A percentile compares a stretch with the other conserved stretches of the same genome.
phyloP scores from a whole-genome alignment of 179 eudicot genomes.

The Amaranthus tricolor region DNA sequence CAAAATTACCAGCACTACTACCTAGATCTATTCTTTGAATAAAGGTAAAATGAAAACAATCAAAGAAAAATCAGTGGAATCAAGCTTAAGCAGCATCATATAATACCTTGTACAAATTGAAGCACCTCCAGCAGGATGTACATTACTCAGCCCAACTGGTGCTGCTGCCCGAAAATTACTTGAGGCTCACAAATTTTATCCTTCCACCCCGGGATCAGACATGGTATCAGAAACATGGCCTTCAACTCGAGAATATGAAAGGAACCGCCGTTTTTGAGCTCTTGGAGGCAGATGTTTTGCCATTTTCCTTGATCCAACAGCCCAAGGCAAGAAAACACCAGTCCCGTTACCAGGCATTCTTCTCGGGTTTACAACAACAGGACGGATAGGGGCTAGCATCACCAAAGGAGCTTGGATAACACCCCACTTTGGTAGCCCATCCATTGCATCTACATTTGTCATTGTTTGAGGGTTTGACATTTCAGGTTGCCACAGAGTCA shows the following conservation, averaged over 20 bases:
- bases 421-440: slow-evolving; percentile 68
- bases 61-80: slow-evolving; percentile 16
- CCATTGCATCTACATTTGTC: slow-evolving; percentile 56
- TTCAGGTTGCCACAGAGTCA: slow-evolving; percentile 77
- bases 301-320: slow-evolving; percentile 54
- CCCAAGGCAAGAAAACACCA: slow-evolving; percentile 92
- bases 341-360: slow-evolving; percentile 62
- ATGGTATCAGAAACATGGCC: slow-evolving; percentile 37
- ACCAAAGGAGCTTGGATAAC: slow-evolving; percentile 52
- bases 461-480: slow-evolving; percentile 34
- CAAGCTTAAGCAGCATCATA: slow-evolving; percentile 30
- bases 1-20: slow-evolving; percentile 27
- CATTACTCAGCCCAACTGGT: slow-evolving; percentile 26
- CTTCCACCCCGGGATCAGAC: slow-evolving; percentile 54
- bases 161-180: slow-evolving; percentile 14
- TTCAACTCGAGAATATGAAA: slow-evolving; percentile 41
- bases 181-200: slow-evolving; percentile 18
- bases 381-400: slow-evolving; percentile 67
- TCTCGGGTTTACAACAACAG: slow-evolving; percentile 50
- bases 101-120: slow-evolving; percentile 33
- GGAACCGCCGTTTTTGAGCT: slow-evolving; percentile 63
- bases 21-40: slow-evolving; percentile 28
- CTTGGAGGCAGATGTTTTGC: slow-evolving; percentile 88
- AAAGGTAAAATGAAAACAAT: slow-evolving; percentile 1
- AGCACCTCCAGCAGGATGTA: slow-evolving; percentile 28